phyloP scores from a whole-genome alignment of 352 stramenopile genomes.

The Globisporangium sylvaticum region DNA sequence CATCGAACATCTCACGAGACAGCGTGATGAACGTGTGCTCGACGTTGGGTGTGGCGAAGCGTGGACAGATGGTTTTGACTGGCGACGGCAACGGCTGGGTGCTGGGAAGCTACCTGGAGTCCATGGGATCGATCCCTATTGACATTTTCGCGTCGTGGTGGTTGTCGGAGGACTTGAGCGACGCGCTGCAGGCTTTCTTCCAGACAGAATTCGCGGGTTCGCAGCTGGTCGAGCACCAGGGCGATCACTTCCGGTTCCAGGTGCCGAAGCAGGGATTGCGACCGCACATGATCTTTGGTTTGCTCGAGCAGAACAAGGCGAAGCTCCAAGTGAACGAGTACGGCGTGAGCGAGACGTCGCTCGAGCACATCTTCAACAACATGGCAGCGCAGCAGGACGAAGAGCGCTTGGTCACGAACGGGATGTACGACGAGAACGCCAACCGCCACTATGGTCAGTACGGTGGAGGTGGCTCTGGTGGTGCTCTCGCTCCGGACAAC shows the following conservation, averaged over 20 bases:
- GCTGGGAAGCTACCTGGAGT: slow-evolving; percentile 40
- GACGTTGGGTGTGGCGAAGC: slow-evolving; percentile 24
- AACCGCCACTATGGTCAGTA: background rate
- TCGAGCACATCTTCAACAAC: slow-evolving; percentile 93
- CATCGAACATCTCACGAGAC: slow-evolving; percentile 18
- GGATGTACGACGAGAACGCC: slow-evolving; percentile 22
- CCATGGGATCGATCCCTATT: slow-evolving; percentile 37
- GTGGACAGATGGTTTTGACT: slow-evolving; percentile 30
- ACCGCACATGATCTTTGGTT: slow-evolving; percentile 58
- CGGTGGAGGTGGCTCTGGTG: background rate
- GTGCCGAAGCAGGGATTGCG: slow-evolving; percentile 53
- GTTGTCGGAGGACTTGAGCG: slow-evolving; percentile 38
- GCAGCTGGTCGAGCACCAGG: slow-evolving; percentile 57
- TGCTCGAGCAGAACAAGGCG: slow-evolving; percentile 67
- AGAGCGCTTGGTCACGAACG: slow-evolving; percentile 40
- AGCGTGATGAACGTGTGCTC: slow-evolving; percentile 32
- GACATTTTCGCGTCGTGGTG: slow-evolving; percentile 63
- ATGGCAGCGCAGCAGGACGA: slow-evolving; percentile 82
- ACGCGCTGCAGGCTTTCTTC: slow-evolving; percentile 40
- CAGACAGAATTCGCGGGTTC: slow-evolving; percentile 31
- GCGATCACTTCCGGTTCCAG: slow-evolving; percentile 66
- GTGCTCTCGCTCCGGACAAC: slow-evolving; percentile 7
- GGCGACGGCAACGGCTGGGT: slow-evolving; percentile 38
- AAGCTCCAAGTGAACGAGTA: slow-evolving; percentile 80
- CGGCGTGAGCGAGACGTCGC: slow-evolving; percentile 84